Evolutionary conservation across 1,284 basidiomycete species (phyloP).

Genomic region (Pseudozyma hubeiensis): DNA sequence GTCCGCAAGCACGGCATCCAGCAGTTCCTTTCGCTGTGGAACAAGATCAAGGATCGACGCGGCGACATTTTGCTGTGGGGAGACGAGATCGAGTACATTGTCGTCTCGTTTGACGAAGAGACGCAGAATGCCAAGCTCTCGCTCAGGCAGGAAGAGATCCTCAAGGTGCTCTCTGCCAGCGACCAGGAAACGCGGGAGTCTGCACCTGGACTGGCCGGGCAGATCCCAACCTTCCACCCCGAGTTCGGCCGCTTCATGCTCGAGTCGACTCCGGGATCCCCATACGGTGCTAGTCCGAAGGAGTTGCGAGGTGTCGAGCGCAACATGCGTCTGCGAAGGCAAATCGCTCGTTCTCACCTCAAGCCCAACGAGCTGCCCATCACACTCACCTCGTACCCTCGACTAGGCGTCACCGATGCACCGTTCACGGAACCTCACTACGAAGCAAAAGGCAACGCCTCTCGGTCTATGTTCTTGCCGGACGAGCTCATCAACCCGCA

Average conservation of each 20-base stretch:
- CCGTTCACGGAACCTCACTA: conserved; percentile 90
- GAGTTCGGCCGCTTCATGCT: conserved; percentile 99
- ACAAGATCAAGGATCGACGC: conserved; percentile 87
- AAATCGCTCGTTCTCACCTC: conserved; percentile 84
- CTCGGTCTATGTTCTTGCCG: conserved; percentile 91
- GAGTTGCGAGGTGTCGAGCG: conserved; percentile 89
- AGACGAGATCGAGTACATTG: conserved; percentile 99
- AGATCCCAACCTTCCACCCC: conserved; percentile 91
- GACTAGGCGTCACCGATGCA: conserved; percentile 82
- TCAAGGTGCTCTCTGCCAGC: conserved; percentile 76
- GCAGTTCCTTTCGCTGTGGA: conserved; percentile 94
- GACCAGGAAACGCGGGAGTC: conserved; percentile 75
- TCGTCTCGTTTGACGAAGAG: conserved; percentile 84
- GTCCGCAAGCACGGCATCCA: conserved; percentile 92
- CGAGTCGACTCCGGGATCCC: conserved; percentile 94
- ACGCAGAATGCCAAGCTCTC: conserved; percentile 86
- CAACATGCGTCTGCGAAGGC: conserved; percentile 89
- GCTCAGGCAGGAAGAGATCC: conserved; percentile 91
- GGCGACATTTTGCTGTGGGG: conserved; percentile 98
- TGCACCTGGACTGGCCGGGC: conserved; percentile 73
- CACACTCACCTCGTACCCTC: conserved; percentile 94
- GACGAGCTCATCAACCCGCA: conserved; percentile 97
- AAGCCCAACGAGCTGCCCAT: conserved; percentile 87
- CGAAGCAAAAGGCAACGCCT: conserved; percentile 81
- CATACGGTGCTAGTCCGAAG: conserved; percentile 86